Conservation (phyloP, 768 basidiomycete species). For the Tulasnella sp. region DNA sequence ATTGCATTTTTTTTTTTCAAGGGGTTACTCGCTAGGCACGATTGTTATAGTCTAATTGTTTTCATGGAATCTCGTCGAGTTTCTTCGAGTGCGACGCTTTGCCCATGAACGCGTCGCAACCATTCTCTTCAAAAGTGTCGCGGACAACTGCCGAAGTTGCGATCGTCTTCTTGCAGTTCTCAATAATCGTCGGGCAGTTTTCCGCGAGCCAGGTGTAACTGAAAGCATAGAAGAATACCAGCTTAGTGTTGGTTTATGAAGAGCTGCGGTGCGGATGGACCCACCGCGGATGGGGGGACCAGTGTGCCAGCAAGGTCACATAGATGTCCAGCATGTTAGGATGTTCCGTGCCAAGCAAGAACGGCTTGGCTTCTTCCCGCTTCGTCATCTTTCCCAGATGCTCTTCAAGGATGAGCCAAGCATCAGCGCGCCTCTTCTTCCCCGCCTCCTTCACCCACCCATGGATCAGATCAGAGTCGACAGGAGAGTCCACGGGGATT, state of each 20-base stretch:
- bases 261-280: background rate
- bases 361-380: background rate
- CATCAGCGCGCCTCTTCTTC: background rate
- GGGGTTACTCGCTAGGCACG: too few relatives aligned
- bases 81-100: background rate
- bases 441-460: background rate
- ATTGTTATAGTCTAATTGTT: too few relatives aligned
- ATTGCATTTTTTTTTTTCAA: too few relatives aligned
- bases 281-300: constrained; percentile 7
- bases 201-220: constrained; percentile 11
- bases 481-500: background rate
- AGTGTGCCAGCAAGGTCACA: constrained; percentile 9
- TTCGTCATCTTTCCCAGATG: background rate
- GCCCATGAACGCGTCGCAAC: constrained; percentile 2
- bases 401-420: constrained; percentile 7
- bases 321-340: constrained; percentile 13
- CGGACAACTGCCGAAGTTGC: background rate
- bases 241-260: background rate
- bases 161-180: background rate
- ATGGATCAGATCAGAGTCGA: background rate
- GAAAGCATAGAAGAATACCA: background rate
- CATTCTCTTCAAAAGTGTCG: constrained; percentile 10
- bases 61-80: background rate
- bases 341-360: constrained; percentile 10
- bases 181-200: constrained; percentile 9